Evolutionary conservation across 2,329 filamentous ascomycete genomes (phyloP), one percentile per base, ranked within the genome.

Genomic region (Penicillium decumbens): DNA sequence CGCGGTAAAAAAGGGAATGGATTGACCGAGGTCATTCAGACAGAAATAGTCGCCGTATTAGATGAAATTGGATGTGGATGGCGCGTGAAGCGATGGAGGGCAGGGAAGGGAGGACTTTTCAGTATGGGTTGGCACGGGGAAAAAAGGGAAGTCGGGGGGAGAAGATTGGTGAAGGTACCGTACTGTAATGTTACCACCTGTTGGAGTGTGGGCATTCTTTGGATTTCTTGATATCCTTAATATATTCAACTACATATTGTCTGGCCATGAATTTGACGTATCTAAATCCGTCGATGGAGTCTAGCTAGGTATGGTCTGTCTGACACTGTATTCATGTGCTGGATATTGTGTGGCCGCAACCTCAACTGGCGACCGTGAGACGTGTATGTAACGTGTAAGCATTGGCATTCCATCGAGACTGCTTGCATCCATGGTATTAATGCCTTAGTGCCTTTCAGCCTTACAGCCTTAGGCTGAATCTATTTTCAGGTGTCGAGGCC

Each of bases 21-120:
- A 60, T 63, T 65, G 66, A 69, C 63, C 64, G 62, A 65, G 65
- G 65, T 66, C 71, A 70, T 71, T 64, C 67, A 72, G 70, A 67
- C 63, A 59, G 62, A 65, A 68, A 68, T 68, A 72, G 69, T 72
- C 69, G 69, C 67, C 73, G 64, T 57, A 55, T 72, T 68, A 54
- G 72, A 75, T 75, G 68, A 56, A 71, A 72, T 60, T 54, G 9
- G 70, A 65, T 61, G 65, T 60, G 51, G 68, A 69, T 63, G 65
- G 60, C 68, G 62, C 65, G 67, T 65, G 64, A 65, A 64, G 60
- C 58, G 68, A 70, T 66, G 61, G 53, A 56, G 55, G 62, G 60
- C 54, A 60, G 54, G 55, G 58, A 60, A 65, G 61, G 63, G 64
- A 65, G 64, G 64, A 65, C 58, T 63, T 65, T 67, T 66, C 62